Evolutionary conservation across 2,329 filamentous ascomycete genomes (phyloP).

Genomic region (Colletotrichum tropicale): DNA sequence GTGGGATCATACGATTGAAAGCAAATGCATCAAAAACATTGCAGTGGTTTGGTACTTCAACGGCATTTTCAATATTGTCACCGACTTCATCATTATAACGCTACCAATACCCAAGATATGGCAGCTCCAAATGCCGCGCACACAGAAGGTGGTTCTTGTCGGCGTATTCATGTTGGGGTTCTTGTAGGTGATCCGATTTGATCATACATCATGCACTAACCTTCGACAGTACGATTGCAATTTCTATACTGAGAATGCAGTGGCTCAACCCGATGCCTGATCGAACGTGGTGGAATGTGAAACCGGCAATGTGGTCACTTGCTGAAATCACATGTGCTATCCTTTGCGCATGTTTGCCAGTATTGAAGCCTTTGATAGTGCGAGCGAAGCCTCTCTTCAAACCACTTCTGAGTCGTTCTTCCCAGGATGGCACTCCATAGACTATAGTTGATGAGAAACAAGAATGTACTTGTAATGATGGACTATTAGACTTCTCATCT

Average conservation of each 20-base stretch:
- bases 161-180: not conserved
- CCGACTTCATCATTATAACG: not conserved
- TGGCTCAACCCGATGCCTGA: not conserved
- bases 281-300: not conserved
- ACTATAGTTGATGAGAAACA: not conserved
- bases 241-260: not conserved
- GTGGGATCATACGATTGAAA: not conserved
- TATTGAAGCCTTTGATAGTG: not conserved
- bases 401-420: not conserved
- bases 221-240: not conserved
- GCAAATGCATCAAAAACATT: not conserved
- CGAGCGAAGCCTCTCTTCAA: not conserved
- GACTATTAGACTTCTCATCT: not conserved
- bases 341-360: not conserved
- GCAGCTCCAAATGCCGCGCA: not conserved
- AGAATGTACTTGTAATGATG: not conserved
- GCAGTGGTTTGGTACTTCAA: not conserved
- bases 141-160: not conserved
- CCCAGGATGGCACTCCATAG: not conserved
- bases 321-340: not conserved
- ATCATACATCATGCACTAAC: no score
- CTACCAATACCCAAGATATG: not conserved
- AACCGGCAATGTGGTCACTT: not conserved
- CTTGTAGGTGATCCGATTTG: not conserved
- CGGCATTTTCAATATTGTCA: not conserved